These are phyloP conservation scores for Candida gigantensis DNA, from an alignment of 1,139 yeast species.

Conservation along the genomic window DNA sequence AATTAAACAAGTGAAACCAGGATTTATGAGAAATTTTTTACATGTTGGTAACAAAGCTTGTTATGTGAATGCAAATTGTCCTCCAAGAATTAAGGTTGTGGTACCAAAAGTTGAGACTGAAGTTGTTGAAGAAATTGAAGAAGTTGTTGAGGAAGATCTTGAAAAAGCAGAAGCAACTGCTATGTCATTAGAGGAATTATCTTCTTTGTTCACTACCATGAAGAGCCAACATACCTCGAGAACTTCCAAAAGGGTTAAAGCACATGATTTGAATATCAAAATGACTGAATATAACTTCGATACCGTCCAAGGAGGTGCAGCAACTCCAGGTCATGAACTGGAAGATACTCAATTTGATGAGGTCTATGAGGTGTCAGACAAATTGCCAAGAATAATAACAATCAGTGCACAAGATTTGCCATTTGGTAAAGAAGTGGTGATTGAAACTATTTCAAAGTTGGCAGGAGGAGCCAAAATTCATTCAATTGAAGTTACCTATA, in stretches of 20 bases:
- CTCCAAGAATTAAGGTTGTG: slow-evolving; percentile 65
- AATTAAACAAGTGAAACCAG: slow-evolving; percentile 74
- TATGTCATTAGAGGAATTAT: slow-evolving; percentile 43
- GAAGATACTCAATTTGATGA: slow-evolving; percentile 16
- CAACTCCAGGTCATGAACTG: slow-evolving; percentile 1
- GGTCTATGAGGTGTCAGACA: slow-evolving; percentile 32
- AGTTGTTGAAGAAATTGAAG: slow-evolving; percentile 14
- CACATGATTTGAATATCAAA: slow-evolving; percentile 7
- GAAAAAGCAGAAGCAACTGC: slow-evolving; percentile 18
- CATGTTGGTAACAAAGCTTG: slow-evolving; percentile 74
- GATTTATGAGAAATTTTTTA: slow-evolving; percentile 77
- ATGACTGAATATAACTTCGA: neutral
- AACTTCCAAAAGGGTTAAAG: neutral
- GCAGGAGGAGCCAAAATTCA: slow-evolving; percentile 26
- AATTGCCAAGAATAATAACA: slow-evolving; percentile 31
- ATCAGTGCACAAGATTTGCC: slow-evolving; percentile 27
- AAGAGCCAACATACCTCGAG: slow-evolving; percentile 11
- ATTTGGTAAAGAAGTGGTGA: slow-evolving; percentile 27
- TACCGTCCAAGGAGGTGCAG: neutral
- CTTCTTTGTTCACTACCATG: slow-evolving; percentile 36
- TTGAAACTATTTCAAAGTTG: slow-evolving; percentile 25
- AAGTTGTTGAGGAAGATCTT: slow-evolving; percentile 12
- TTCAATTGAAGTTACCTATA: slow-evolving; percentile 12
- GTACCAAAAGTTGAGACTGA: slow-evolving; percentile 22
- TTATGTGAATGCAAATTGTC: slow-evolving; percentile 54